These are phyloP conservation scores for Antrodiella citrinella DNA, from an alignment of 768 basidiomycete species.

Conservation along the genomic window DNA sequence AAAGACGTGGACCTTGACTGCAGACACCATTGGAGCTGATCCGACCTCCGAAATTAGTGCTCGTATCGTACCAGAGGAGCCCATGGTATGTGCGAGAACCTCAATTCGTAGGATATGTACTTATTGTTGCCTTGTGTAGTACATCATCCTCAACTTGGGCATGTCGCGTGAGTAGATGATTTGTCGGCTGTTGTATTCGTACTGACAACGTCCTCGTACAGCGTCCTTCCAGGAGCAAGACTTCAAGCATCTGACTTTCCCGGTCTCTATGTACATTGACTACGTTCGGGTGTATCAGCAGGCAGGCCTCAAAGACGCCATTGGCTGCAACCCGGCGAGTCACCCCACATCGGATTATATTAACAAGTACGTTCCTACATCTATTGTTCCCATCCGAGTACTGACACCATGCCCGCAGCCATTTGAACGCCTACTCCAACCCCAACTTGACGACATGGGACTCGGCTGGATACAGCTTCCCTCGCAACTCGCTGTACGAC, in stretches of 20 bases:
- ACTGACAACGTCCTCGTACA: constrained; percentile 14
- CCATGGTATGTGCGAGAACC: constrained; percentile 55
- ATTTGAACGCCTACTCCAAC: constrained; percentile 60
- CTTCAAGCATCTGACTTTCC: constrained; percentile 67
- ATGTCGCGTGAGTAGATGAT: constrained; percentile 45
- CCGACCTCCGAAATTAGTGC: constrained; percentile 44
- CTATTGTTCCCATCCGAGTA: not conserved
- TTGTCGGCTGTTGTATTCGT: not conserved
- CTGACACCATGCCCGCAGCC: constrained; percentile 18
- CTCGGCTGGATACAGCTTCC: constrained; percentile 66
- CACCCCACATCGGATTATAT: constrained; percentile 82
- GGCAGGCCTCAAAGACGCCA: constrained; percentile 49
- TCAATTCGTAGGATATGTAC: constrained; percentile 8
- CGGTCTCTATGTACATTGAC: constrained; percentile 76
- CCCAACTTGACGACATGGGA: constrained; percentile 85
- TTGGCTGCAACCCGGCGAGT: constrained; percentile 74
- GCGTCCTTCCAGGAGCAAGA: constrained; percentile 68
- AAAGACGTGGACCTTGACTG: constrained; percentile 64
- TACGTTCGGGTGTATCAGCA: constrained; percentile 88
- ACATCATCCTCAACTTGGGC: constrained; percentile 80
- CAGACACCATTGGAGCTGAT: constrained; percentile 65
- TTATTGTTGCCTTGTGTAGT: constrained; percentile 40
- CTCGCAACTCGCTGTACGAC: constrained; percentile 46
- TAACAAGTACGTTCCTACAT: constrained; percentile 34
- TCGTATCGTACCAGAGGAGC: constrained; percentile 80